Evolutionary conservation across 2,329 filamentous ascomycete species (phyloP).

Genomic region (Myriosclerotinia curreyana): DNA sequence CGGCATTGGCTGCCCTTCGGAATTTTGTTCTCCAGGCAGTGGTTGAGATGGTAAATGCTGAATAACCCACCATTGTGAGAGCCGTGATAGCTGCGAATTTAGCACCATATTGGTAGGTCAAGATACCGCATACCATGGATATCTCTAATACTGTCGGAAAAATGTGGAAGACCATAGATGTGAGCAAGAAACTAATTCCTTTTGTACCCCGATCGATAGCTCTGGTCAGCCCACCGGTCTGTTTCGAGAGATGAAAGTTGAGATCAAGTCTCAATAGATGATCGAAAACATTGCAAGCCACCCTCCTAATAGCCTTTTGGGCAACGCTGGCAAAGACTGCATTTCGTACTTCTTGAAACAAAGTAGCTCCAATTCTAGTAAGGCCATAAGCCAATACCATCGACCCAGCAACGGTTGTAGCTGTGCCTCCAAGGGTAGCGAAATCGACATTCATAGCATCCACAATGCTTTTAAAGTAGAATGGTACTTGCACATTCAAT

Average conservation of each 20-base stretch:
- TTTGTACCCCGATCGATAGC: constrained; percentile 97
- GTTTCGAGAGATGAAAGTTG: constrained; percentile 88
- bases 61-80: constrained; percentile 88
- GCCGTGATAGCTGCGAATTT: constrained; percentile 90
- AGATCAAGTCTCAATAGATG: constrained; percentile 86
- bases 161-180: constrained; percentile 98
- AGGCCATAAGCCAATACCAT: constrained; percentile 93
- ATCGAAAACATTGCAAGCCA: constrained; percentile 88
- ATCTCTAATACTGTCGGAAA: constrained; percentile 93
- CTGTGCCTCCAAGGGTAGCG: constrained; percentile 79
- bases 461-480: constrained; percentile 98
- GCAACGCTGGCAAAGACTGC: constrained; percentile 96
- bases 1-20: constrained; percentile 88
- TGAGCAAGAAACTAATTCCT: constrained; percentile 94
- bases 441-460: constrained; percentile 98
- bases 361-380: constrained; percentile 79
- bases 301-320: constrained; percentile 89
- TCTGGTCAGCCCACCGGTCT: constrained; percentile 89
- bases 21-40: constrained; percentile 98
- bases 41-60: constrained; percentile 94
- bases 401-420: constrained; percentile 81
- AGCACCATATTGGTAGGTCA: constrained; percentile 92
- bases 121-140: constrained; percentile 88
- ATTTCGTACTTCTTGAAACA: constrained; percentile 93
- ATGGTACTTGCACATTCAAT: constrained; percentile 95